These are phyloP conservation scores for Crithidia fasciculata DNA, from an alignment of 208 protist genomes.

Conservation along the genomic window DNA sequence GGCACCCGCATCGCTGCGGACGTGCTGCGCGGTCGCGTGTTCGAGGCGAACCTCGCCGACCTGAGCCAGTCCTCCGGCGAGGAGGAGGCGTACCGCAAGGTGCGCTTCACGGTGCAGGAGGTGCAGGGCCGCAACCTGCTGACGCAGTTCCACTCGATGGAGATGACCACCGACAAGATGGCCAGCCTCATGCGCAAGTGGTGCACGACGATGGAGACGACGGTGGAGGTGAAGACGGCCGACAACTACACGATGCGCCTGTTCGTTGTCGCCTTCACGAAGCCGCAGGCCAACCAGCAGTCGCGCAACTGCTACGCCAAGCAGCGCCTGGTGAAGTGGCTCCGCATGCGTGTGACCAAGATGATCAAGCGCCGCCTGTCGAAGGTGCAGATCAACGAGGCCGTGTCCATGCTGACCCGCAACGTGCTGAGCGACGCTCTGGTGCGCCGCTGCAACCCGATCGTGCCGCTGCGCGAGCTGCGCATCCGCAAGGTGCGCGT, in stretches of 20 bases:
- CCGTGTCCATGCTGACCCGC: constrained; percentile 95
- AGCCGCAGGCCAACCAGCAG: constrained; percentile 91
- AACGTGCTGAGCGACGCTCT: constrained; percentile 97
- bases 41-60: constrained; percentile 93
- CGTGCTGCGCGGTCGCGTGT: constrained; percentile 91
- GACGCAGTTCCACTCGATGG: constrained; percentile 99
- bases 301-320: constrained; percentile 99
- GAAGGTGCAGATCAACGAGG: constrained; percentile 91
- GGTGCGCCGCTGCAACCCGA: constrained; percentile 90
- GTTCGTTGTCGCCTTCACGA: constrained; percentile 99
- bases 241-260: constrained; percentile 98
- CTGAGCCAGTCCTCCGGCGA: constrained; percentile 90
- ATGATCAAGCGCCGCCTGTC: constrained; percentile 93
- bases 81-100: constrained; percentile 95
- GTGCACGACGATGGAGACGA: constrained; percentile 97
- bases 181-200: constrained; percentile 98
- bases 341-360: constrained; percentile 96
- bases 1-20: constrained; percentile 97
- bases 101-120: constrained; percentile 97
- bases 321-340: constrained; percentile 92
- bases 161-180: constrained; percentile 98
- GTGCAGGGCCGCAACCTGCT: constrained; percentile 96
- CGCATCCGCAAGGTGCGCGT: constrained; percentile 98
- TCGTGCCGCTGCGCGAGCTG: constrained; percentile 98
- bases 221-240: constrained; percentile 96